Percentiles rank a stretch among this genome's conserved stretches.
phyloP scores from a whole-genome alignment of 208 protist genomes.

The Leishmania braziliensis region DNA sequence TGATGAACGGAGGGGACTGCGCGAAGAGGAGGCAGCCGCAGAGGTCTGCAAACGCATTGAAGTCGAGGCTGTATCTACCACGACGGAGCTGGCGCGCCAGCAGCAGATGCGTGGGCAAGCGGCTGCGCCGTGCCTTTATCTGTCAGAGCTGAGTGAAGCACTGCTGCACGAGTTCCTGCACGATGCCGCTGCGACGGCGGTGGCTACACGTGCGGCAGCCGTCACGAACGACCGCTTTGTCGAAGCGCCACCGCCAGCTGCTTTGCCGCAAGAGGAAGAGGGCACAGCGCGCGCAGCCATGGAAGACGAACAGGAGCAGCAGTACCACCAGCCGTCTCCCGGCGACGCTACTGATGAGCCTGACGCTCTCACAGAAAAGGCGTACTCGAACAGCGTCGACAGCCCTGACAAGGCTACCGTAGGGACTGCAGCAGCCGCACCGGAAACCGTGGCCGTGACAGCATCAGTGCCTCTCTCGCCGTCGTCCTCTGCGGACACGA shows the following conservation, averaged over 20 bases:
- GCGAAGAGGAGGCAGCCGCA: neutral
- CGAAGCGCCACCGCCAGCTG: neutral
- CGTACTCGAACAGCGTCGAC: neutral
- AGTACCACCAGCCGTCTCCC: neutral
- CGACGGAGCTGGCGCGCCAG: neutral
- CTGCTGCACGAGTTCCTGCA: conserved; percentile 3
- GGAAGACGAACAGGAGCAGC: neutral
- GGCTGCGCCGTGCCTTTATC: neutral
- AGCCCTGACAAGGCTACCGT: neutral
- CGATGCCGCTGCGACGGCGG: neutral
- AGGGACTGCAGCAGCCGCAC: neutral
- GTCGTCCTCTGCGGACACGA: conserved; percentile 3
- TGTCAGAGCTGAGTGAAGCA: neutral
- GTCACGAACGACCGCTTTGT: neutral
- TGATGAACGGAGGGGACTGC: neutral
- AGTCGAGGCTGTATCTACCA: neutral
- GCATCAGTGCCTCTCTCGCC: neutral
- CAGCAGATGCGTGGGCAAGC: neutral
- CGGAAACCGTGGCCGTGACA: neutral
- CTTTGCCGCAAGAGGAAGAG: neutral
- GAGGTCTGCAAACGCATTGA: neutral
- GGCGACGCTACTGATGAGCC: neutral
- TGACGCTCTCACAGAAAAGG: neutral
- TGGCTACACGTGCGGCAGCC: neutral
- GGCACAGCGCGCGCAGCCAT: neutral